These are phyloP conservation scores for Chlorencoelia australis DNA, from an alignment of 2,329 filamentous ascomycete species.

Conservation along the genomic window DNA sequence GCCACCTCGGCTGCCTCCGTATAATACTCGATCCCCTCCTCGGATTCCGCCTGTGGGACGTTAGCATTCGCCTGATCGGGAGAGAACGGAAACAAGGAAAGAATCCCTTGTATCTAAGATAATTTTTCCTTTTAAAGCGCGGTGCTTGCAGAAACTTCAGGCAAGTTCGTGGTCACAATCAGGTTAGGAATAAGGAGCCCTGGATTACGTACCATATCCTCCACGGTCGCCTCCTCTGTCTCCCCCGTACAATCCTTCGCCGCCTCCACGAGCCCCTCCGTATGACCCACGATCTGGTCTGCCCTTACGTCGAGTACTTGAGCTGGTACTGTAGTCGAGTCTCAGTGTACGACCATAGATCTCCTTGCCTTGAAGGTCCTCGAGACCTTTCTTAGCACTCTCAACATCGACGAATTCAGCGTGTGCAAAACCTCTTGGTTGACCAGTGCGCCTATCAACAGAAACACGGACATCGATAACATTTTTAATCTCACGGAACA, in stretches of 20 bases:
- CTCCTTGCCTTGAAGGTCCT: conserved; percentile 42
- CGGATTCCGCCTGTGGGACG: no score
- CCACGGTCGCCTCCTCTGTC: not conserved
- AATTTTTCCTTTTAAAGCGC: no score
- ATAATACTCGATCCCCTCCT: not conserved
- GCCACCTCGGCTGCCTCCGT: not conserved
- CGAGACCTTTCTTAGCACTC: conserved; percentile 51
- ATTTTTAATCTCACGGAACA: conserved; percentile 63
- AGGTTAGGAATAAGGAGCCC: no score
- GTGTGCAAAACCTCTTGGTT: conserved; percentile 76
- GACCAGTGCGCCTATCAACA: conserved; percentile 70
- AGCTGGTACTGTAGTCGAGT: conserved; percentile 45
- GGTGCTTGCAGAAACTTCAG: no score
- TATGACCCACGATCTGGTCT: not conserved
- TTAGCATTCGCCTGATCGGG: no score
- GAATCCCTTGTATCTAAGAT: no score
- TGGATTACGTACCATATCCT: not conserved
- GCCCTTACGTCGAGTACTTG: not conserved
- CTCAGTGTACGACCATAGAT: conserved; percentile 58
- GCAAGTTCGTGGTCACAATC: no score
- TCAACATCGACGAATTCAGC: conserved; percentile 65
- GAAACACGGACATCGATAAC: conserved; percentile 70
- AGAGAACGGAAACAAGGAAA: no score
- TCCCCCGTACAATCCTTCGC: not conserved
- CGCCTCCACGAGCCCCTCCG: not conserved